Evolutionary conservation across 179 eudicot genomes (phyloP).

Genomic region (Pouteria campechiana): DNA sequence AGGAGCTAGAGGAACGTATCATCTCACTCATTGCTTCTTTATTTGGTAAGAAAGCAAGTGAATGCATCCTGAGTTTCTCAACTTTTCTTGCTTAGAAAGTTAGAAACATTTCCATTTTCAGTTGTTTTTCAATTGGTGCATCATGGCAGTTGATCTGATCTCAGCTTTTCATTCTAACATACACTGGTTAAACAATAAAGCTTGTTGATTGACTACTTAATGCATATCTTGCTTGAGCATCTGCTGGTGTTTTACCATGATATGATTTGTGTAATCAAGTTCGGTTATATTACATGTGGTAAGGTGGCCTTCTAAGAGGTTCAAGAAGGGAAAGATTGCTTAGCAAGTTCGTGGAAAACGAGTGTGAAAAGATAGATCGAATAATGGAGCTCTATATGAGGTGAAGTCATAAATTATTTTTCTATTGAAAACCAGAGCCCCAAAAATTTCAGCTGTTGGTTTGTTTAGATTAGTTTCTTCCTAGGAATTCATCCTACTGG

Average conservation of each 20-base stretch:
- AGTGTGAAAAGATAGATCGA: constrained; percentile 95
- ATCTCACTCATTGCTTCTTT: constrained; percentile 85
- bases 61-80: background rate
- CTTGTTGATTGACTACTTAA: too few species aligned
- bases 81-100: background rate
- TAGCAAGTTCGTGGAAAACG: constrained; percentile 89
- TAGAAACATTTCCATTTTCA: too few species aligned
- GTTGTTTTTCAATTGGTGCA: too few species aligned
- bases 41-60: constrained; percentile 64
- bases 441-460: background rate
- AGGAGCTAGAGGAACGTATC: constrained; percentile 91
- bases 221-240: too few species aligned
- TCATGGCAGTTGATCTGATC: too few species aligned
- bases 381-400: constrained; percentile 92
- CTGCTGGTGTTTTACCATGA: too few species aligned
- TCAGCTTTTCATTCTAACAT: too few species aligned
- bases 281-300: too few species aligned
- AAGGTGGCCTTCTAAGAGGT: constrained; percentile 91
- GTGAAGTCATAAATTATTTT: constrained; percentile 20
- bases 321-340: constrained; percentile 92
- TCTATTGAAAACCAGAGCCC: background rate
- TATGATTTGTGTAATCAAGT: too few species aligned
- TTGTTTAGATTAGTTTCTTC: background rate
- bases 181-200: too few species aligned
- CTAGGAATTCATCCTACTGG: too few species aligned